Evolutionary conservation across 2,329 filamentous ascomycete species (phyloP).

Genomic region (Venturia pyrina): DNA sequence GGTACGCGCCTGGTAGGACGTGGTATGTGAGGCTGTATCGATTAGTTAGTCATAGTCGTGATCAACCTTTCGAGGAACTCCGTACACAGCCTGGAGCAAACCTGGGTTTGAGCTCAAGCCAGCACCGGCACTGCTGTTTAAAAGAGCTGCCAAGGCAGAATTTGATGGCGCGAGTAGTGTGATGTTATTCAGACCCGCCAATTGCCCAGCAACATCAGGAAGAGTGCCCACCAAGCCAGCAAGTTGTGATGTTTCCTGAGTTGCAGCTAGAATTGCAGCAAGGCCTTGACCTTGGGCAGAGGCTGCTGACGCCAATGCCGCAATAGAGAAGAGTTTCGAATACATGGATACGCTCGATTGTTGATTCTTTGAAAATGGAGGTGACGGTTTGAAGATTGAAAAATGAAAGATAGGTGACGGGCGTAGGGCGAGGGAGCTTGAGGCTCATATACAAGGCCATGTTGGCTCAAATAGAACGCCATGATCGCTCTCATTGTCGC

Average conservation of each 20-base stretch:
- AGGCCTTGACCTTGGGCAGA: constrained; percentile 25
- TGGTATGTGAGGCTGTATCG: constrained; percentile 41
- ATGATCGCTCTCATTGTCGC: background rate
- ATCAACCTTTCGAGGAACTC: background rate
- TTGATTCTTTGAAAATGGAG: background rate
- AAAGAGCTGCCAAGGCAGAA: constrained; percentile 33
- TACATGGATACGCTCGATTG: constrained; percentile 25
- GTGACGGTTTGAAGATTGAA: background rate
- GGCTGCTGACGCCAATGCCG: constrained; percentile 25
- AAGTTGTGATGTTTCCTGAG: constrained; percentile 24
- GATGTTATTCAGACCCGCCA: constrained; percentile 38
- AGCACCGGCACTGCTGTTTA: constrained; percentile 25
- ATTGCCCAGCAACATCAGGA: constrained; percentile 26
- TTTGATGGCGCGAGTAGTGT: constrained; percentile 51
- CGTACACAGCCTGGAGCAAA: constrained; percentile 31
- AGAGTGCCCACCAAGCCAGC: constrained; percentile 26
- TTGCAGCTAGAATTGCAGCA: constrained; percentile 22
- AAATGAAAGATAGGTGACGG: background rate
- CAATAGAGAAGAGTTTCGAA: constrained; percentile 27
- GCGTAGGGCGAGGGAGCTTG: background rate
- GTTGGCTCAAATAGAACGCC: background rate
- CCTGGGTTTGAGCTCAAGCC: constrained; percentile 22
- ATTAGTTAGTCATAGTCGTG: background rate
- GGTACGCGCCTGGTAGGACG: constrained; percentile 44
- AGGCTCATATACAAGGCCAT: background rate